Evolutionary conservation across 495 filamentous ascomycete species (phyloP).

Genomic region (Penicillium bialowiezense): DNA sequence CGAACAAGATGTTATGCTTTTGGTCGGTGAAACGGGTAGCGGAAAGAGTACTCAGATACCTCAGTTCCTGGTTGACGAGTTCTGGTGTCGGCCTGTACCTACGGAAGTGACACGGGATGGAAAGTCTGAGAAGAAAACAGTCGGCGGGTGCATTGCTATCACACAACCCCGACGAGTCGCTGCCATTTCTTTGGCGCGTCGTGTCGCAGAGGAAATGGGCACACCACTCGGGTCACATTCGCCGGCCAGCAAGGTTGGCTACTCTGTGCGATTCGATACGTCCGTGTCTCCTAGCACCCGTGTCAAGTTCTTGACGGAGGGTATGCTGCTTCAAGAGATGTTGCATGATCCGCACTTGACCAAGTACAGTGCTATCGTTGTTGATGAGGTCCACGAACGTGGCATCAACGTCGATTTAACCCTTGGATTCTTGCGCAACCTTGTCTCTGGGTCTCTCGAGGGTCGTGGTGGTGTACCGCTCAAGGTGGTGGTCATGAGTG

Average conservation of each 20-base stretch:
- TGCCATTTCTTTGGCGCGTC: slow-evolving; percentile 84
- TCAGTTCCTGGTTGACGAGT: slow-evolving; percentile 77
- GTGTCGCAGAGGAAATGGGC: slow-evolving; percentile 89
- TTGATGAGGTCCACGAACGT: slow-evolving; percentile 97
- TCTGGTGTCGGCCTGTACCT: slow-evolving; percentile 67
- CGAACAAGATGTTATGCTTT: slow-evolving; percentile 71
- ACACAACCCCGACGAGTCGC: slow-evolving; percentile 94
- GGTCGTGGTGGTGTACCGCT: slow-evolving; percentile 69
- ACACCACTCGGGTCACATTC: slow-evolving; percentile 66
- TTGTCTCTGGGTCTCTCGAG: slow-evolving; percentile 54
- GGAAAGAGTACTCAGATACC: slow-evolving; percentile 97
- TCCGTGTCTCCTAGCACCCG: slow-evolving; percentile 68
- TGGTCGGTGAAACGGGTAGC: slow-evolving; percentile 92
- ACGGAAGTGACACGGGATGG: slow-evolving; percentile 43
- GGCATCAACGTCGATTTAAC: slow-evolving; percentile 94
- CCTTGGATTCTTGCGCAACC: slow-evolving; percentile 78
- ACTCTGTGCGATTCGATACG: slow-evolving; percentile 91
- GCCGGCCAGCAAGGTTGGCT: slow-evolving; percentile 78
- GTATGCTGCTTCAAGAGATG: slow-evolving; percentile 95
- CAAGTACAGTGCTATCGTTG: slow-evolving; percentile 83
- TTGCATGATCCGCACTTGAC: slow-evolving; percentile 77
- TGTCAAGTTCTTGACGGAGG: slow-evolving; percentile 95
- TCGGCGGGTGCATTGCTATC: slow-evolving; percentile 89
- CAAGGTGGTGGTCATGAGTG: slow-evolving; percentile 95
- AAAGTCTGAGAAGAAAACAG: slow-evolving; percentile 44